Evolutionary conservation across 176 grass and related monocot species (phyloP).

Genomic region (Rhynchospora breviuscula): DNA sequence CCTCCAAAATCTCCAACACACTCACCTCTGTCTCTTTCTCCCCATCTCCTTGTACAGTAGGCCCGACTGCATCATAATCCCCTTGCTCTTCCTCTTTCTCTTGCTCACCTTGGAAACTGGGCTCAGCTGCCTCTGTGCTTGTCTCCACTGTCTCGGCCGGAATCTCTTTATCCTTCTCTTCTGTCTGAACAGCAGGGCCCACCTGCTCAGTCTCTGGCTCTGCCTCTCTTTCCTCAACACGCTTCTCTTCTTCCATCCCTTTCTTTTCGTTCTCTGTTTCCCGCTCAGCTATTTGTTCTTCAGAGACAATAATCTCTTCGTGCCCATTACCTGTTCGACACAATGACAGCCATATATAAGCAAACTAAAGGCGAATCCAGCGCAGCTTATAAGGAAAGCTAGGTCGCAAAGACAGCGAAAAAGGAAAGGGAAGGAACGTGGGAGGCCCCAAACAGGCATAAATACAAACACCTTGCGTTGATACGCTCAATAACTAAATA

Average conservation of each 20-base stretch:
- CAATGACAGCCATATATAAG: conserved; percentile 19
- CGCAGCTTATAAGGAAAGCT: conserved; percentile 18
- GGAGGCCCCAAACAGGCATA: conserved; percentile 21
- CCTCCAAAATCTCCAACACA: conserved; percentile 34
- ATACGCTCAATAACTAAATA: not conserved
- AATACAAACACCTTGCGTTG: conserved; percentile 14
- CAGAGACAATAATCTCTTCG: conserved; percentile 21
- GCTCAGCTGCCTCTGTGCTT: not conserved
- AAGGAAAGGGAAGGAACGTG: conserved; percentile 18
- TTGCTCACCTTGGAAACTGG: not conserved
- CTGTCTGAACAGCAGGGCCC: conserved; percentile 2
- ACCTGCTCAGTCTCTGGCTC: not conserved
- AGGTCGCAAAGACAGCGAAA: conserved; percentile 19
- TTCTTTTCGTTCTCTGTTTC: conserved; percentile 35
- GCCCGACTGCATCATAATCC: conserved; percentile 17
- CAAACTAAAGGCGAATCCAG: conserved; percentile 24
- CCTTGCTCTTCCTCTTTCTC: conserved; percentile 7
- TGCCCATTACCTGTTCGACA: conserved; percentile 41
- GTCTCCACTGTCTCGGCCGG: not conserved
- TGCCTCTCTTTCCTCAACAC: conserved; percentile 14
- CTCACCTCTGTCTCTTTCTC: conserved; percentile 16
- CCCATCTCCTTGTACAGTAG: not conserved
- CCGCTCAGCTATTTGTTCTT: conserved; percentile 28
- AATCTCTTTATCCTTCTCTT: conserved; percentile 14
- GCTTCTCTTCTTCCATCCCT: conserved; percentile 24